Conservation (phyloP, 768 basidiomycete genomes). For the Tricholoma terreum region DNA sequence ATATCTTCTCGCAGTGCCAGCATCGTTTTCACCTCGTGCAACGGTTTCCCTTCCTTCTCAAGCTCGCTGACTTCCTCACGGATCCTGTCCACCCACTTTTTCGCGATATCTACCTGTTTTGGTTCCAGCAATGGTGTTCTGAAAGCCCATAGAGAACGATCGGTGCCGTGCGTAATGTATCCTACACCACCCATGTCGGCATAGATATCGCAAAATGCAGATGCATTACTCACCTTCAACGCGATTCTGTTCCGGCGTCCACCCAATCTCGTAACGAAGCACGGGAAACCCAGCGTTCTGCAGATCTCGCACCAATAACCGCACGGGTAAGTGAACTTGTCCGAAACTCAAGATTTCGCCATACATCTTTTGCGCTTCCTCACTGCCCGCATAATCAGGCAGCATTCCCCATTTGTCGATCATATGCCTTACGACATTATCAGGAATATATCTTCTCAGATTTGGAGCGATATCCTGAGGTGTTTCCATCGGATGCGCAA, state of each 20-base stretch:
- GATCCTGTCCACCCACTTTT: conserved; percentile 54
- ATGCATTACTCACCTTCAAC: conserved; percentile 40
- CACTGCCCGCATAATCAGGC: conserved; percentile 35
- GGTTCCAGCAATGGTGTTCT: conserved; percentile 45
- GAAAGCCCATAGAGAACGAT: conserved; percentile 61
- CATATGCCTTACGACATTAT: conserved; percentile 42
- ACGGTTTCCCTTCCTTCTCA: conserved; percentile 30
- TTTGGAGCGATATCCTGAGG: conserved; percentile 54
- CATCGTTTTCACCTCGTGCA: conserved; percentile 35
- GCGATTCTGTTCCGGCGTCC: conserved; percentile 61
- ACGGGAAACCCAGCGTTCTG: conserved; percentile 55
- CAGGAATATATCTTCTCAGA: conserved; percentile 58
- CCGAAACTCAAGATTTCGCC: conserved; percentile 60
- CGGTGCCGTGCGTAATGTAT: conserved; percentile 69
- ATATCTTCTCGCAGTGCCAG: conserved; percentile 52
- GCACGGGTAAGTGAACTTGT: conserved; percentile 67
- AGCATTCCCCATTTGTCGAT: conserved; percentile 42
- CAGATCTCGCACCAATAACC: conserved; percentile 62
- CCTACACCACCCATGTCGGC: conserved; percentile 33
- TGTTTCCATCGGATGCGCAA: conserved; percentile 56
- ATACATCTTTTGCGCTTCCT: conserved; percentile 45
- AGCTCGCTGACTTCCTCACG: conserved; percentile 40
- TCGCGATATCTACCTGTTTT: conserved; percentile 46
- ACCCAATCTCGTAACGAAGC: conserved; percentile 64
- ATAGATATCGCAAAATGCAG: background rate